Base-by-base conservation (phyloP, 306 rosid species). In the Castanea crenata region DNA sequence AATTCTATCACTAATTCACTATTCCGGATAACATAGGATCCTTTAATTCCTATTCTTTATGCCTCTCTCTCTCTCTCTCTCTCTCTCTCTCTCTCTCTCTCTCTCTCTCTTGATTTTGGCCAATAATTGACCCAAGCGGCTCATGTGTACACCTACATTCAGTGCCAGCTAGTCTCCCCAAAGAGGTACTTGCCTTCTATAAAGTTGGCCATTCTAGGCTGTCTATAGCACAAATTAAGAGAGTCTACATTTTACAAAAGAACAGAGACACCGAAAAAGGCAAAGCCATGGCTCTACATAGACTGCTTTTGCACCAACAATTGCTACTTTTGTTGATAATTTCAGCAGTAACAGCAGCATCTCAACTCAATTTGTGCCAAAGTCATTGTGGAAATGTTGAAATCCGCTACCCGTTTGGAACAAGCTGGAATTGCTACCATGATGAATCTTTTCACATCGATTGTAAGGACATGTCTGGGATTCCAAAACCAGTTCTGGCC, bases 381-480 rank as follows among this genome's bases (percentile, higher is more conserved):
- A 23, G 23, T 23, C 23, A 23, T 23, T 23, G 23, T 23, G 84
- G 87, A 21, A 16, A 20, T 1, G 13, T 84, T 2, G 2, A 5
- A 3, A 69, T 84, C 67, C 82, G 54, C 1, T 80, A 73, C 6
- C 87, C 85, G 21, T 84, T 84, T 19, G 85, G 87, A 21, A 76
- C 65, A 14, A 75, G 55, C 0, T 29, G 76, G 13, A 74, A 20
- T 1, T 84, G 84, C 61, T 65, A 41, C 4, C 69, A 74, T 0
- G 82, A 84, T 59, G 4, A 4, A 2, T 73, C 85, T 0, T 84
- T 84, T 61, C 27, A 31, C 32, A 69, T 84, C 12, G 0, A 7
- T 0, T 84, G 87, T 77, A 15, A 61, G 15, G 1, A 63, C 52
- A 57, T 58, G 1, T 34, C 35, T 49, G 3, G 5, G 57, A 18